phyloP scores from a whole-genome alignment of 116 monocot genomes.

The Dioscorea cayenensis region DNA sequence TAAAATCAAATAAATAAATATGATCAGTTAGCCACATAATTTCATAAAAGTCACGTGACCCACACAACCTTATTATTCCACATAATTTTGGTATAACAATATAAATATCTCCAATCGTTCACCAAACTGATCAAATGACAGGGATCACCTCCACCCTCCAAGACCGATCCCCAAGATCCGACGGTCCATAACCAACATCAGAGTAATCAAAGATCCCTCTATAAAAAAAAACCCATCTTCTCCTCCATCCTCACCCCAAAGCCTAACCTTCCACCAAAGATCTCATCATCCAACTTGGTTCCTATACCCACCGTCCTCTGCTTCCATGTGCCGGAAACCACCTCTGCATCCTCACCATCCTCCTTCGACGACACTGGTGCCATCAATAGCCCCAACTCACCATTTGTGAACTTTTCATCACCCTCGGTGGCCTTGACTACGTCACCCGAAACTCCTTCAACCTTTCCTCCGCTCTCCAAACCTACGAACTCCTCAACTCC shows the following conservation, averaged over 20 bases:
- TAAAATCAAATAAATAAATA: no score
- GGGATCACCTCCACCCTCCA: slow-evolving; percentile 23
- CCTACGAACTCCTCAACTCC: no score
- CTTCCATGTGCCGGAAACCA: neutral
- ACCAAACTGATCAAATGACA: slow-evolving; percentile 21
- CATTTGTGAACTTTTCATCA: no score
- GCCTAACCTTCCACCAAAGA: neutral
- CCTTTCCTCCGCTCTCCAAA: no score
- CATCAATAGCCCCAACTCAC: neutral
- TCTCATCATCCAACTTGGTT: slow-evolving; percentile 8
- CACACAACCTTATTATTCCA: no score
- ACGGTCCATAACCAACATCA: slow-evolving; percentile 11
- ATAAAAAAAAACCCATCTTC: neutral
- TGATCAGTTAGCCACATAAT: no score
- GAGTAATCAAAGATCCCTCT: slow-evolving; percentile 13
- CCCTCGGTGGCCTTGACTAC: no score
- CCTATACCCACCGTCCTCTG: neutral
- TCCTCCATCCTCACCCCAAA: slow-evolving; percentile 4
- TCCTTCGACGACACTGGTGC: slow-evolving; percentile 2
- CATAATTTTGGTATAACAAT: no score
- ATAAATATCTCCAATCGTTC: neutral
- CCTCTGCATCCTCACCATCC: neutral
- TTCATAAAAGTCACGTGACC: no score
- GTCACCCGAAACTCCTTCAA: no score
- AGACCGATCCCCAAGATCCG: slow-evolving; percentile 18